Evolutionary conservation across 192 early-diverging fungal genomes (phyloP).

Genomic region (Phycomyces blakesleeanus): DNA sequence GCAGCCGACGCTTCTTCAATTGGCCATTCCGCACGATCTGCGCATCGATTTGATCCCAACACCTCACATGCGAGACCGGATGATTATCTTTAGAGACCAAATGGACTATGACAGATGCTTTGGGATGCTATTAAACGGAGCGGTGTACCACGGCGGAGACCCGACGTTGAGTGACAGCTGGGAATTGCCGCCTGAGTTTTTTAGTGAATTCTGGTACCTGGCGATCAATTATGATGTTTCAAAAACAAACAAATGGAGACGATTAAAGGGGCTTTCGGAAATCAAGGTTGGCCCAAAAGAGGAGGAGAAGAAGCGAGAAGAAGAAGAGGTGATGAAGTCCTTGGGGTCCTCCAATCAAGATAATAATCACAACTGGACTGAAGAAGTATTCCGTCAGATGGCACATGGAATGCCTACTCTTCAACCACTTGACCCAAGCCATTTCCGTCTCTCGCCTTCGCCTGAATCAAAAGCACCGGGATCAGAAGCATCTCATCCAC

Average conservation of each 20-base stretch:
- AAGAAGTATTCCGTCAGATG: constrained; percentile 4
- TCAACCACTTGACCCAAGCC: neutral
- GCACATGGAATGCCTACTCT: constrained; percentile 3
- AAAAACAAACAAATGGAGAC: constrained; percentile 34
- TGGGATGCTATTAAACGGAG: constrained; percentile 25
- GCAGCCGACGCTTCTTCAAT: constrained; percentile 30
- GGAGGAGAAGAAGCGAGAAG: too few species aligned
- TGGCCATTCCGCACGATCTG: constrained; percentile 37
- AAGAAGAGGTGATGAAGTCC: neutral
- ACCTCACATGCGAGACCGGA: constrained; percentile 37
- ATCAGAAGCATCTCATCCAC: neutral
- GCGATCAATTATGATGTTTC: constrained; percentile 26
- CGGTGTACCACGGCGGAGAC: constrained; percentile 34
- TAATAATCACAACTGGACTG: neutral
- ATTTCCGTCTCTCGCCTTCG: neutral
- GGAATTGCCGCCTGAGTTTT: constrained; percentile 30
- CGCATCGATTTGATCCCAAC: constrained; percentile 38
- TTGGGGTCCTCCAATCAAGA: neutral
- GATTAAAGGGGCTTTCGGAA: constrained; percentile 28
- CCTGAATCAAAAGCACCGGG: neutral
- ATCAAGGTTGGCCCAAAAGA: constrained; percentile 1
- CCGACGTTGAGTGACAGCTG: constrained; percentile 31
- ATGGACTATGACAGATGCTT: constrained; percentile 36
- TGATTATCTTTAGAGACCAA: constrained; percentile 39
- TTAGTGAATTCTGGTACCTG: constrained; percentile 34